Base-by-base conservation (phyloP, 257 asterid genomes). In the Euphrasia confusa region DNA sequence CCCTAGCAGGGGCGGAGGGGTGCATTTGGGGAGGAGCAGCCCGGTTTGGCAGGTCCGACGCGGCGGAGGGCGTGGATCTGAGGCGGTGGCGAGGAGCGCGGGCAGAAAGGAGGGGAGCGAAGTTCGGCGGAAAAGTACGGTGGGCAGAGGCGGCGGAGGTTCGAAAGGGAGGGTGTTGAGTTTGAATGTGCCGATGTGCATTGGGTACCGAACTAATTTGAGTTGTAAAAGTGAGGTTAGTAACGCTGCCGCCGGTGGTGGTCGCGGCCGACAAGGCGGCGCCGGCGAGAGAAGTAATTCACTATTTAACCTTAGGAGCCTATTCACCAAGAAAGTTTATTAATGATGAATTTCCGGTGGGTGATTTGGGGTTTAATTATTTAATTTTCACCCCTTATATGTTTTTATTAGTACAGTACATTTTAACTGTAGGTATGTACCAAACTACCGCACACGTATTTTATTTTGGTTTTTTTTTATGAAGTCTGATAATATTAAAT, bases 11-110 rank as follows among this genome's bases (percentile, higher is more conserved):
- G 66, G 47, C 28, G 56, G 56, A 44, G 93, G 95, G 13, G 86
- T 87, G 57, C 86, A 87, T 66, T 73, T 87, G 72, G 95, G 95
- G 4, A 78, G 89, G 55, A 75, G 65, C 67, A 87, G 88, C 44
- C 93, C 93, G 0, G 88, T 87, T 11, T 84, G 93, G 93, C 84
- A 87, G 69, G 79, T 79, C 65, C 84, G 93, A 65, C 92, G 85
- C 35, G 71, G 64, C 35, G 69, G 54, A 21, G 68, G 61, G 35
- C 67, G 78, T 70, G 55, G 53, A 55, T 27, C 69, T 11, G 80
- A 63, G 13, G 10, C 42, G 26, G 44, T 18, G 2, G 57, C 21
- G 2, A 80, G 66, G 70, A 71, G 53, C 45, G 57, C 49, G 0
- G 17, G 27, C 48, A 72, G 61, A n/a, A 79, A 68, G 44, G 78